Evolutionary conservation across 805 yeast genomes (phyloP).

Genomic region (Jamesozyma spencerorum): DNA sequence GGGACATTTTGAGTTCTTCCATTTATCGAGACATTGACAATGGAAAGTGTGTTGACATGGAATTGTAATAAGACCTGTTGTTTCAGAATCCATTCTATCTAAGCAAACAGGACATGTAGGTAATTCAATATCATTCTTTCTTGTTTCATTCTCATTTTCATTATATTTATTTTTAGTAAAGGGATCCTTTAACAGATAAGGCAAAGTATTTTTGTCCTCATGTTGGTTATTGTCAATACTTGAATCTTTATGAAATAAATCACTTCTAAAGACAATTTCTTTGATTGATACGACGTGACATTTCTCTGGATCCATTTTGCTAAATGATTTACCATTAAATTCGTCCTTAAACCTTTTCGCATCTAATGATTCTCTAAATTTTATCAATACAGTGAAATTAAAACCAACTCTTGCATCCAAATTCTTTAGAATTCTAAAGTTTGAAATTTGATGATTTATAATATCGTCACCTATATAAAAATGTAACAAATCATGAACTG

Average conservation of each 20-base stretch:
- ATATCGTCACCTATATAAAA: conserved; percentile 56
- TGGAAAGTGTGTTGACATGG: conserved; percentile 93
- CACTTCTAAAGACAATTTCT: conserved; percentile 39
- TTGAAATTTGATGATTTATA: conserved; percentile 47
- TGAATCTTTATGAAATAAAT: conserved; percentile 10
- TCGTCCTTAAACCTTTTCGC: conserved; percentile 59
- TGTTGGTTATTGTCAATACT: background rate
- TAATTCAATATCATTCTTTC: conserved; percentile 40
- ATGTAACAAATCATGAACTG: conserved; percentile 75
- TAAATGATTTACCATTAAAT: conserved; percentile 68
- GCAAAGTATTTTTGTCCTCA: conserved; percentile 33
- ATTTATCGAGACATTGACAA: conserved; percentile 75
- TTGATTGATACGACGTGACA: conserved; percentile 72
- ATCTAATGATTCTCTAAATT: conserved; percentile 46
- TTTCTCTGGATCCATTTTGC: conserved; percentile 79
- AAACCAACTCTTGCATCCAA: conserved; percentile 46
- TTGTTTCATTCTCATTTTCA: conserved; percentile 11
- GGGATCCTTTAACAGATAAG: conserved; percentile 65
- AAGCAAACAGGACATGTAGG: conserved; percentile 92
- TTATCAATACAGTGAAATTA: conserved; percentile 61
- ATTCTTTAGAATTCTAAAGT: conserved; percentile 63
- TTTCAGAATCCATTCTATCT: conserved; percentile 73
- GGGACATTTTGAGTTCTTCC: conserved; percentile 88
- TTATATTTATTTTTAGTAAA: conserved; percentile 36
- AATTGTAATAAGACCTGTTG: conserved; percentile 76